Percentiles rank a stretch among this genome's conserved stretches.
Conservation (phyloP, 2,329 filamentous ascomycete species). For the Beauveria brongniartii region DNA sequence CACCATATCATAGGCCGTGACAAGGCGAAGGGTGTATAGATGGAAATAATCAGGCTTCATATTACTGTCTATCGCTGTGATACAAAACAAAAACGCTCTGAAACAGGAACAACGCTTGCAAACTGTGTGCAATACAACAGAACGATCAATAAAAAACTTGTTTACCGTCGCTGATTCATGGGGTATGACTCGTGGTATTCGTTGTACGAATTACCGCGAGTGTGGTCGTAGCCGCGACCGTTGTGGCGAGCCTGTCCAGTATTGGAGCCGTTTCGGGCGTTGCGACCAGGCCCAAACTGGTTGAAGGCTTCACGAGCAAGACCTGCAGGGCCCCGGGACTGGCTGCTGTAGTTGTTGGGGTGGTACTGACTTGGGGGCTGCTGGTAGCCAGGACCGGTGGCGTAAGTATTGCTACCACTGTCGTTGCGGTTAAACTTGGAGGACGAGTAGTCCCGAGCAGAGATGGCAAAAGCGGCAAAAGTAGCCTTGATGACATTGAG, state of each 20-base stretch:
- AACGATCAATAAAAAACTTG: not conserved
- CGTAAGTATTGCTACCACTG: not conserved
- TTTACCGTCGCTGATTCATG: constrained; percentile 6
- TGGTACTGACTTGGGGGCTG: constrained; percentile 1
- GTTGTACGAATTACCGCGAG: constrained; percentile 8
- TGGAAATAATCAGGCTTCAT: not conserved
- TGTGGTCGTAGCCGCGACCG: not conserved
- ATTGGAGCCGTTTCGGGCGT: not conserved
- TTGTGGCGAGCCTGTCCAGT: not conserved
- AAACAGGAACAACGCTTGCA: not conserved
- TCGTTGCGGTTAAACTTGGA: constrained; percentile 2
- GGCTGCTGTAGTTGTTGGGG: not conserved
- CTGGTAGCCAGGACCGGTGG: constrained; percentile 8
- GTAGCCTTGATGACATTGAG: constrained; percentile 12
- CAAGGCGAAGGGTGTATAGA: no score
- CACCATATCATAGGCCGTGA: no score
- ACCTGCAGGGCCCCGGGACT: not conserved
- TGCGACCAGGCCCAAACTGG: constrained; percentile 3
- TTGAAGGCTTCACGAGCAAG: constrained; percentile 4
- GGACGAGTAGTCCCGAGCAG: not conserved
- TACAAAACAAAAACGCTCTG: not conserved
- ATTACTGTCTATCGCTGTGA: not conserved
- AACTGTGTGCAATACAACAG: not conserved
- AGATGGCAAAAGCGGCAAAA: not conserved
- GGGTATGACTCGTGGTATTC: constrained; percentile 7